Conservation (phyloP, 1,139 yeast species). For the Sugiyamaella paludigena region DNA sequence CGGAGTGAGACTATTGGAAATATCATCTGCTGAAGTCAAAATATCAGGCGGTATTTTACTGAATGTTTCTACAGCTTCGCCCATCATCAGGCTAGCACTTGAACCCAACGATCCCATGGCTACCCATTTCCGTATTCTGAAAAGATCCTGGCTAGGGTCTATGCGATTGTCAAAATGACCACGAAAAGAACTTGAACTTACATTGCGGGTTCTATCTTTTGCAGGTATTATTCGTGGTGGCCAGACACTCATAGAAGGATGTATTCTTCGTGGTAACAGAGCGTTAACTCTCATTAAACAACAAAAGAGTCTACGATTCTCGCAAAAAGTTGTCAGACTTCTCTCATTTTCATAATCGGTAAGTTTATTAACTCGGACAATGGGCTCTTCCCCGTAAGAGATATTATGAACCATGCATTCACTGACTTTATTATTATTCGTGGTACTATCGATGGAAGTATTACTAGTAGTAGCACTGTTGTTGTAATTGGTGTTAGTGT, state of each 20-base stretch:
- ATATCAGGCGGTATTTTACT: conserved; percentile 17
- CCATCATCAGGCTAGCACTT: conserved; percentile 6
- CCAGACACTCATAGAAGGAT: conserved; percentile 29
- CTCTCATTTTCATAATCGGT: conserved; percentile 16
- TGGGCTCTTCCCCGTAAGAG: conserved; percentile 7
- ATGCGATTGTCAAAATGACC: conserved; percentile 21
- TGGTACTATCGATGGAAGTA: too few relatives aligned
- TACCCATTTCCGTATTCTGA: conserved; percentile 16
- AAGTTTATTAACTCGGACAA: conserved; percentile 3
- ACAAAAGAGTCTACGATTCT: conserved; percentile 10
- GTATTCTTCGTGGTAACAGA: conserved; percentile 19
- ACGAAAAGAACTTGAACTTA: conserved; percentile 24
- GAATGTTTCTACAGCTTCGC: conserved; percentile 23
- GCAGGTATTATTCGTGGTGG: conserved; percentile 28
- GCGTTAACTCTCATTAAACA: conserved; percentile 24
- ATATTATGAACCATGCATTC: neutral
- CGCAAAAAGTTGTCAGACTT: conserved; percentile 9
- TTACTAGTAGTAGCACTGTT: too few relatives aligned
- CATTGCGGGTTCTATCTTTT: conserved; percentile 25
- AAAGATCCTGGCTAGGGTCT: conserved; percentile 13
- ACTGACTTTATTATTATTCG: too few relatives aligned
- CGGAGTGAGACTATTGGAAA: conserved; percentile 11
- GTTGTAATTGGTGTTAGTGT: too few relatives aligned
- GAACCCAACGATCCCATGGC: neutral
- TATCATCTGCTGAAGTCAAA: conserved; percentile 7